Evolutionary conservation across 805 yeast species (phyloP).

Genomic region (Nakazawaea sp.): DNA sequence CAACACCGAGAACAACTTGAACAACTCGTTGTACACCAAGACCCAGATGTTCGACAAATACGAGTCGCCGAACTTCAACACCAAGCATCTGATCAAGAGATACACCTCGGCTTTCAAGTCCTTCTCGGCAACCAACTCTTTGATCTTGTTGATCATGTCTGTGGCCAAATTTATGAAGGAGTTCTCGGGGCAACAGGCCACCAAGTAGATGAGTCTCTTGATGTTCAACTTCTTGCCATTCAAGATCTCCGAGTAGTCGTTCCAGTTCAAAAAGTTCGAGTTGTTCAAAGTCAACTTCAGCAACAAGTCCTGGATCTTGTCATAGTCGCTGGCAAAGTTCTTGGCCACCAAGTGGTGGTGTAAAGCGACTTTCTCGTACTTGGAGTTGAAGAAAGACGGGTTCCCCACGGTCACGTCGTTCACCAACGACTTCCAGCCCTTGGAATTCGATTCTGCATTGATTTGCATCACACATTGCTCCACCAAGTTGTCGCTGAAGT

Average conservation of each 20-base stretch:
- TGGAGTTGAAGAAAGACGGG: constrained; percentile 2
- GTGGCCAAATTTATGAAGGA: constrained; percentile 40
- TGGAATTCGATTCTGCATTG: constrained; percentile 22
- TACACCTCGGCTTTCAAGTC: constrained; percentile 38
- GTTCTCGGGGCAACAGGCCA: constrained; percentile 58
- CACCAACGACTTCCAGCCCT: constrained; percentile 58
- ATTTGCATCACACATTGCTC: background rate
- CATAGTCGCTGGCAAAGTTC: constrained; percentile 37
- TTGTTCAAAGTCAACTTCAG: constrained; percentile 4
- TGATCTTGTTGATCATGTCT: constrained; percentile 39
- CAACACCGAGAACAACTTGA: constrained; percentile 17
- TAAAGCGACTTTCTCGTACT: constrained; percentile 1
- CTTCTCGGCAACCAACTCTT: constrained; percentile 30
- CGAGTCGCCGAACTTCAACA: constrained; percentile 53
- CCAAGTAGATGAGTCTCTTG: constrained; percentile 56
- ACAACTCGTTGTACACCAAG: constrained; percentile 54
- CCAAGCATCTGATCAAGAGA: constrained; percentile 55
- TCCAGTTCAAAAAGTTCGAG: constrained; percentile 69
- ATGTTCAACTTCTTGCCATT: constrained; percentile 45
- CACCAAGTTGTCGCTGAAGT: background rate
- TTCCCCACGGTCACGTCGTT: constrained; percentile 40
- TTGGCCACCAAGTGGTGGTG: constrained; percentile 32
- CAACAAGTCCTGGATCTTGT: constrained; percentile 17
- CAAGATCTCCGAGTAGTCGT: constrained; percentile 49
- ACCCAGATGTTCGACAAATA: constrained; percentile 72